phyloP scores from a whole-genome alignment of 495 filamentous ascomycete genomes.

The Platismatia glauca region DNA sequence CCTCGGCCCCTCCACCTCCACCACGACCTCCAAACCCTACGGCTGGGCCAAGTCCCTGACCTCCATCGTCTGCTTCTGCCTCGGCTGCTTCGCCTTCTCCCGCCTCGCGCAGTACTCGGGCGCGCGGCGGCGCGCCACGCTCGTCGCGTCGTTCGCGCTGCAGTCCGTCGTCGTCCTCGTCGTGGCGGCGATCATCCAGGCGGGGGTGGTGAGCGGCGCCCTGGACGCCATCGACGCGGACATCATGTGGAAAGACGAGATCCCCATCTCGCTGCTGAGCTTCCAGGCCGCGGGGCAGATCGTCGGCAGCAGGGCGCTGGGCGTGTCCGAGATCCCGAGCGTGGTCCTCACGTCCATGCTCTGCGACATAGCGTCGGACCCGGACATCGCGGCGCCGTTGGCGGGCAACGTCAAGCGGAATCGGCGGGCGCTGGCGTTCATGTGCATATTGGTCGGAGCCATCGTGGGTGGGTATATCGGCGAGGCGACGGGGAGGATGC shows the following conservation, averaged over 20 bases:
- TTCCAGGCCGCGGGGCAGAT: slow-evolving; percentile 68
- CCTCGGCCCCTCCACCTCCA: slow-evolving; percentile 45
- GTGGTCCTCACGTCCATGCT: slow-evolving; percentile 66
- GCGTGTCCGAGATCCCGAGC: slow-evolving; percentile 61
- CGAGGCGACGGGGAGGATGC: slow-evolving; percentile 38
- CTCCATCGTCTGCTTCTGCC: slow-evolving; percentile 49
- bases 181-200: slow-evolving; percentile 50
- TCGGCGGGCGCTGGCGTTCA: slow-evolving; percentile 48
- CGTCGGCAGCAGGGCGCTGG: slow-evolving; percentile 51
- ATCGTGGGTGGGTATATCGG: slow-evolving; percentile 55
- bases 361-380: slow-evolving; percentile 56
- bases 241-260: slow-evolving; percentile 34
- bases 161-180: slow-evolving; percentile 49
- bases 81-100: slow-evolving; percentile 44
- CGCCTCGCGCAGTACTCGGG: slow-evolving; percentile 30
- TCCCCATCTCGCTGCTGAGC: slow-evolving; percentile 55
- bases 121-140: slow-evolving; percentile 41
- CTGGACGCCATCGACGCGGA: slow-evolving; percentile 27
- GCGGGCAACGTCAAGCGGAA: slow-evolving; percentile 55
- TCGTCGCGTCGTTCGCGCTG: slow-evolving; percentile 48
- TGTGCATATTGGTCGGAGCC: slow-evolving; percentile 50
- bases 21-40: slow-evolving; percentile 41
- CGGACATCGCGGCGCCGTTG: slow-evolving; percentile 38
- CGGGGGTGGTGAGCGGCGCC: slow-evolving; percentile 32
- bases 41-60: slow-evolving; percentile 56